phyloP scores from a whole-genome alignment of 2,329 filamentous ascomycete genomes.

The Alternaria tenuissima region DNA sequence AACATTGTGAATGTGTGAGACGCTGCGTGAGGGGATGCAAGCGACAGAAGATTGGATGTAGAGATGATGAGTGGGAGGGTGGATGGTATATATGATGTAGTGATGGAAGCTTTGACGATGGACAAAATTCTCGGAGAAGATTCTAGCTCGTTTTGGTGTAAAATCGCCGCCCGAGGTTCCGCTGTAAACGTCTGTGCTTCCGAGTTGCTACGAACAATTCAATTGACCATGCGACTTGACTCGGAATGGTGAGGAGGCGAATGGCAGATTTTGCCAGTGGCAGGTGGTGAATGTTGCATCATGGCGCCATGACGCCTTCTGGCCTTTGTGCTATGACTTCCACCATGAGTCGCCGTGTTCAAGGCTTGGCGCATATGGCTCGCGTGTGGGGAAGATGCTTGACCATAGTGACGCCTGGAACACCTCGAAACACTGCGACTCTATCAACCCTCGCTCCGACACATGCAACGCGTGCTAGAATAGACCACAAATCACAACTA shows the following conservation, averaged over 20 bases:
- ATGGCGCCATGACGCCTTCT: constrained; percentile 4
- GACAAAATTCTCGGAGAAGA: constrained; percentile 39
- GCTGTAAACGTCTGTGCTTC: constrained; percentile 28
- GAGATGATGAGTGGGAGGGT: constrained; percentile 27
- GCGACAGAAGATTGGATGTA: constrained; percentile 35
- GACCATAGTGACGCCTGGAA: constrained; percentile 15
- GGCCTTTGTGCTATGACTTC: background rate
- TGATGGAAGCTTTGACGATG: constrained; percentile 39
- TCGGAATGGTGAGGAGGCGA: constrained; percentile 2
- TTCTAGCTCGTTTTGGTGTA: constrained; percentile 34
- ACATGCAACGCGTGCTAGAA: background rate
- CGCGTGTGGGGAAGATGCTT: constrained; percentile 25
- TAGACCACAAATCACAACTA: background rate
- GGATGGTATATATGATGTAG: constrained; percentile 39
- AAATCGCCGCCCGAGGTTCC: constrained; percentile 27
- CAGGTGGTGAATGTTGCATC: background rate
- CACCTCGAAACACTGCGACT: constrained; percentile 17
- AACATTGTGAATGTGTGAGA: constrained; percentile 47
- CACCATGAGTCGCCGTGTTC: constrained; percentile 2
- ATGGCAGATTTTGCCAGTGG: background rate
- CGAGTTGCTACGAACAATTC: constrained; percentile 3
- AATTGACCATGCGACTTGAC: constrained; percentile 1
- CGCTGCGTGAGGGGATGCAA: constrained; percentile 43
- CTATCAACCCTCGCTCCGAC: constrained; percentile 1
- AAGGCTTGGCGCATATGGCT: constrained; percentile 18